These are phyloP conservation scores for Gymnopilus dilepis DNA, from an alignment of 768 basidiomycete genomes.

Conservation along the genomic window DNA sequence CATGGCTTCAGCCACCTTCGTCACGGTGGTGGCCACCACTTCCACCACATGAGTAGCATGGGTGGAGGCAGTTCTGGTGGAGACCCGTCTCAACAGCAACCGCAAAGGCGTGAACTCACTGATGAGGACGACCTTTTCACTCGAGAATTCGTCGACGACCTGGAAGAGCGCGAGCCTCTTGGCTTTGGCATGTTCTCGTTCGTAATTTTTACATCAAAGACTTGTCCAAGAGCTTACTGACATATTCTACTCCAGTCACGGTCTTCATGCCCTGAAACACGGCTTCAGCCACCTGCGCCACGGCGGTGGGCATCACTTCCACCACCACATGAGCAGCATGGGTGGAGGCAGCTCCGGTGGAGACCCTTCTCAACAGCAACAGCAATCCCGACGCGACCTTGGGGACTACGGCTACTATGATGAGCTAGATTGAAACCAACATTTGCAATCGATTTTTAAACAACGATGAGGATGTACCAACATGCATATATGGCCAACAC, in stretches of 20 bases:
- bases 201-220: background rate
- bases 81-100: background rate
- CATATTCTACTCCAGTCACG: background rate
- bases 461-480: too few relatives aligned
- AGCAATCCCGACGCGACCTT: conserved; percentile 10
- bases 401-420: background rate
- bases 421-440: too few relatives aligned
- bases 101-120: too few relatives aligned
- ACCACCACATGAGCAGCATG: background rate
- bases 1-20: background rate
- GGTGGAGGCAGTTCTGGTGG: background rate
- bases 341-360: background rate
- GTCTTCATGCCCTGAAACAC: background rate
- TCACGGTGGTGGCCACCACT: background rate
- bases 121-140: too few relatives aligned
- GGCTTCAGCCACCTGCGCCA: background rate
- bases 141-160: conserved; percentile 1
- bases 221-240: background rate
- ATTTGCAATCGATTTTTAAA: too few relatives aligned
- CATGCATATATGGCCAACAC: too few relatives aligned
- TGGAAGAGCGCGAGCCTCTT: conserved; percentile 15
- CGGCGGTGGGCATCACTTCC: background rate
- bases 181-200: conserved; percentile 11
- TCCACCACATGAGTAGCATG: background rate
- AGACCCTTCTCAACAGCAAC: conserved; percentile 10